Evolutionary conservation across 2,329 filamentous ascomycete species (phyloP).

Genomic region (Pezicula neosporulosa): DNA sequence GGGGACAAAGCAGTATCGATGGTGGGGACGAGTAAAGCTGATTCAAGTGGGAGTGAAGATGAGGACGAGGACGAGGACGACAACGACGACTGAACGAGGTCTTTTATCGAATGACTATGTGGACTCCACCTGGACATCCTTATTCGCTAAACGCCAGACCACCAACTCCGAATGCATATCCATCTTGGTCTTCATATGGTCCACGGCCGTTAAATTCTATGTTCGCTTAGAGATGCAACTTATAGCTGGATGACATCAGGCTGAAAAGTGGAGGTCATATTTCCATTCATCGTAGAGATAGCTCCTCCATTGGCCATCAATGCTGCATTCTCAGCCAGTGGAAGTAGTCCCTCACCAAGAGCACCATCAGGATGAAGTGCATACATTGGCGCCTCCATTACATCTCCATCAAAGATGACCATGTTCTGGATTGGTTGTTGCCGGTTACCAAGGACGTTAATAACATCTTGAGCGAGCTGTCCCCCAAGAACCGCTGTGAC

Average conservation of each 20-base stretch:
- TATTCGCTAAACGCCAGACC: background rate
- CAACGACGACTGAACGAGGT: slow-evolving; percentile 5
- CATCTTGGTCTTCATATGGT: background rate
- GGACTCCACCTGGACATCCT: background rate
- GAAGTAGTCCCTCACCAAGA: slow-evolving; percentile 48
- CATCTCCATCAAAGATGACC: slow-evolving; percentile 84
- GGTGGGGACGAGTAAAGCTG: slow-evolving; percentile 28
- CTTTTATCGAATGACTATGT: background rate
- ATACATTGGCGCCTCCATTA: slow-evolving; percentile 75
- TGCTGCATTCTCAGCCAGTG: slow-evolving; percentile 20
- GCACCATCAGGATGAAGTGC: slow-evolving; percentile 69
- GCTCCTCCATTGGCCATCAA: slow-evolving; percentile 13
- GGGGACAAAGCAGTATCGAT: slow-evolving; percentile 38
- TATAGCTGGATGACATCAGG: slow-evolving; percentile 17
- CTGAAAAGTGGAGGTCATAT: slow-evolving; percentile 12
- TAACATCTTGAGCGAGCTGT: slow-evolving; percentile 90
- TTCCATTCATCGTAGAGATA: slow-evolving; percentile 10
- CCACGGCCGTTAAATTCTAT: background rate
- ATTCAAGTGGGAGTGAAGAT: slow-evolving; percentile 16
- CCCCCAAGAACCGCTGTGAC: slow-evolving; percentile 88
- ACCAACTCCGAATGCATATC: background rate
- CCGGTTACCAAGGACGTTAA: slow-evolving; percentile 86
- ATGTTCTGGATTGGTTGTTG: slow-evolving; percentile 97
- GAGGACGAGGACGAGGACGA: slow-evolving; percentile 12
- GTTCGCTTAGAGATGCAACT: background rate